Base-by-base conservation (phyloP, 2,329 filamentous ascomycete species). In the Trichophyton schoenleinii region DNA sequence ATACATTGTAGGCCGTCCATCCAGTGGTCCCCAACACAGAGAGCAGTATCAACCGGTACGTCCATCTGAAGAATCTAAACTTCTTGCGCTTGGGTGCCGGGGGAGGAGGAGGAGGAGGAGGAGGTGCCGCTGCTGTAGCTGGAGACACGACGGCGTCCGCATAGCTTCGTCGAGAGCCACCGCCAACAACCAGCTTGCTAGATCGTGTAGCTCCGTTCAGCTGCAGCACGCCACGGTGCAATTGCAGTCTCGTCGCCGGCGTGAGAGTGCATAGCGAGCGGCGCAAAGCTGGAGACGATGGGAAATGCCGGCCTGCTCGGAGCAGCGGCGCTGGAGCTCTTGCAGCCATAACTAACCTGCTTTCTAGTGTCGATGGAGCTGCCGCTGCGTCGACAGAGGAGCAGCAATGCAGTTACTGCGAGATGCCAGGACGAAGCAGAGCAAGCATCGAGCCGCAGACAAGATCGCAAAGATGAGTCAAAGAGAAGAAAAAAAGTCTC, bases 21-120 rank as follows among this genome's bases (percentile, higher is more conserved):
- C 79, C 89, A 48, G 88, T 71, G 62, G 86, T 80, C 65, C 81
- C 88, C 64, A 94, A 74, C 63, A 84, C 74, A 61, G 88, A 87
- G 66, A 96, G 76, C 73, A 92, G 91, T 61, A 87, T 88, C 69
- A 90, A 72, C 68, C 94, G 85, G 88, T 90, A 97, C 62, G 86
- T 77, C 86, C 88, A 95, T 72, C 83, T 83, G 71, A 97, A 80
- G 66, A 84, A 81, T 61, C 79, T 78, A 75, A 94, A 86, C 71
- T 85, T 83, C 73, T 77, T 82, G 71, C 77, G 79, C n/a, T 76
- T 75, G 63, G 73, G 73, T 38, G 71, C 72, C 7, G 71, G 20
- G 5, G 66, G 68, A 22, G 71, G 64, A 9, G 70, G 28, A 8
- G 66, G 68, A 7, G 71, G 73, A 66, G 20, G 70, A 63, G 11